phyloP scores from a whole-genome alignment of 1,139 yeast species.

The Sugiyamaella paludigena region DNA sequence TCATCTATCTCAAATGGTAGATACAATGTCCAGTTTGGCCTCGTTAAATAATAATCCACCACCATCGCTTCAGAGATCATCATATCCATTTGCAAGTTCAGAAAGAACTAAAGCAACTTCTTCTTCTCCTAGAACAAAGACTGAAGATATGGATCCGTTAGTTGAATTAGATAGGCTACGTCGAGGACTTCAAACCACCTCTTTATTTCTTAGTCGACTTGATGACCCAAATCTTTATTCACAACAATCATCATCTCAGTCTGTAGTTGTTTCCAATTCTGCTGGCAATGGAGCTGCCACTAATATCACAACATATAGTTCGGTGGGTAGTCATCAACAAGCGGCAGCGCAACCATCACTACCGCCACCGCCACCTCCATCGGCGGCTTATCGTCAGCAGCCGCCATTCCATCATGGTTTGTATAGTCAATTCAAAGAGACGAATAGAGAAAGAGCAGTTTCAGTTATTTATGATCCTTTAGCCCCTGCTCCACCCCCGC shows the following conservation, averaged over 20 bases:
- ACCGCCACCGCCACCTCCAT: constrained; percentile 1
- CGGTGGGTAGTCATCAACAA: not conserved
- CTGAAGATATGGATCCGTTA: constrained; percentile 6
- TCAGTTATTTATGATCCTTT: constrained; percentile 33
- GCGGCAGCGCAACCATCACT: not conserved
- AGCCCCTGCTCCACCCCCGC: constrained; percentile 24
- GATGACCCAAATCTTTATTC: constrained; percentile 15
- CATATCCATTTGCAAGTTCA: not conserved
- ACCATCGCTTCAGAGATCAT: not conserved
- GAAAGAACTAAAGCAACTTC: not conserved
- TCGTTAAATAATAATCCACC: not conserved
- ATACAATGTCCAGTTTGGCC: constrained; percentile 15
- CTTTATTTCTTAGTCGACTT: constrained; percentile 16
- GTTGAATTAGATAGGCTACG: constrained; percentile 10
- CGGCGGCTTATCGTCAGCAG: not conserved
- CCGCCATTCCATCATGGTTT: constrained; percentile 7
- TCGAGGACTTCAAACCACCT: constrained; percentile 10
- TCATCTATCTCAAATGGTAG: constrained; percentile 23
- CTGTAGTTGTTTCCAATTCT: not conserved
- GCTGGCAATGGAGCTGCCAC: not conserved
- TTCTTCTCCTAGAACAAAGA: constrained; percentile 5
- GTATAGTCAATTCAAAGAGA: constrained; percentile 15
- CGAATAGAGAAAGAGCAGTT: constrained; percentile 31
- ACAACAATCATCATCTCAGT: not conserved
- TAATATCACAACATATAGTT: no score